Conservation (phyloP, 352 stramenopile species). For the Globisporangium splendens region DNA sequence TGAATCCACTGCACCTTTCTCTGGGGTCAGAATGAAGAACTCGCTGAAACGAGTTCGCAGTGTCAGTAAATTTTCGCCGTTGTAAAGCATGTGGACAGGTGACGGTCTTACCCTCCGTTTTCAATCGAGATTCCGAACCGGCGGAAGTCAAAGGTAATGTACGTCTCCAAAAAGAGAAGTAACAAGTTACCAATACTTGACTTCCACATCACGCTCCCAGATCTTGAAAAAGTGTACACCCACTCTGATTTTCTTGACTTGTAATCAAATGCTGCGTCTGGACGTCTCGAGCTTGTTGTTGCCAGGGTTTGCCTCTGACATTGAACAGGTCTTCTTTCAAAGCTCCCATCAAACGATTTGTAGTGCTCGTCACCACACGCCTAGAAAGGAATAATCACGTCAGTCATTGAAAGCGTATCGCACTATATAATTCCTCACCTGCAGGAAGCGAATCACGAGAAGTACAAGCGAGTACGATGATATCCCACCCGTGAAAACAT, state of each 20-base stretch:
- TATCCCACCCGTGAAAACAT: constrained; percentile 93
- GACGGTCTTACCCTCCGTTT: constrained; percentile 52
- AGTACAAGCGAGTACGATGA: constrained; percentile 96
- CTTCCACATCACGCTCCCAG: constrained; percentile 57
- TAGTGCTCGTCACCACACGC: constrained; percentile 70
- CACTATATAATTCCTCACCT: constrained; percentile 32
- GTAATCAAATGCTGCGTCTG: constrained; percentile 1
- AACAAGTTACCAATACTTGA: constrained; percentile 70
- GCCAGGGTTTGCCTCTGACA: background rate
- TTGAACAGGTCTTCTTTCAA: background rate
- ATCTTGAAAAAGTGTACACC: constrained; percentile 67
- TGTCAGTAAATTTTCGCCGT: background rate
- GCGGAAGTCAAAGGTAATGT: constrained; percentile 83
- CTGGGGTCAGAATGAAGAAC: constrained; percentile 59
- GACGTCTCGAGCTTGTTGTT: background rate
- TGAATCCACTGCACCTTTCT: constrained; percentile 34
- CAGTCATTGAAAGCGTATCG: background rate
- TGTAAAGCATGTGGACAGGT: background rate
- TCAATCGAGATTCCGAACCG: constrained; percentile 73
- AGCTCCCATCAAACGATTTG: constrained; percentile 33
- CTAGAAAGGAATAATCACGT: constrained; percentile 18
- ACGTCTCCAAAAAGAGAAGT: constrained; percentile 80
- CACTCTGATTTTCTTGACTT: constrained; percentile 27
- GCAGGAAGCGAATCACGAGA: constrained; percentile 92
- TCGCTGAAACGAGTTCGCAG: constrained; percentile 29